Evolutionary conservation across 768 basidiomycete genomes (phyloP).

Genomic region (Boletales sp.): DNA sequence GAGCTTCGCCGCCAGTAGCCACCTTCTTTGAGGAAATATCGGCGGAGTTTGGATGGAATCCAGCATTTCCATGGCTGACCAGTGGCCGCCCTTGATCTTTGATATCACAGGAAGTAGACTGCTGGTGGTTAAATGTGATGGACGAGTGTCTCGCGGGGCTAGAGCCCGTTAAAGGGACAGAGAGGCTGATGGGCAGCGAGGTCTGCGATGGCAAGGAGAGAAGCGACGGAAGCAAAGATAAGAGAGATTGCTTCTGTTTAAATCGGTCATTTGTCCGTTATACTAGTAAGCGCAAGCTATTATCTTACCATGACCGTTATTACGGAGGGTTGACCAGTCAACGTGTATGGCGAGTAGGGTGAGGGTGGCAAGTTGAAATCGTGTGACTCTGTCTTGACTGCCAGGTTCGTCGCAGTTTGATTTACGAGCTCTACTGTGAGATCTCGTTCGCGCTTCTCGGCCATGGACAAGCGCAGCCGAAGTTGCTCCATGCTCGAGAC

Average conservation of each 20-base stretch:
- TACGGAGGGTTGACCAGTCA: conserved; percentile 50
- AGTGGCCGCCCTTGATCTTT: conserved; percentile 56
- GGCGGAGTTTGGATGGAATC: conserved; percentile 49
- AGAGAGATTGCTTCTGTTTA: conserved; percentile 56
- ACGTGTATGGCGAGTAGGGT: conserved; percentile 33
- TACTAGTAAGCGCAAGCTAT: background rate
- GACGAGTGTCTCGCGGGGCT: conserved; percentile 38
- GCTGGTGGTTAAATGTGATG: conserved; percentile 37
- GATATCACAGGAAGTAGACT: conserved; percentile 41
- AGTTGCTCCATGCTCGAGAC: conserved; percentile 64
- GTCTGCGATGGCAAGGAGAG: conserved; percentile 64
- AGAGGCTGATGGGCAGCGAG: conserved; percentile 52
- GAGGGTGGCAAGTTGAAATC: conserved; percentile 50
- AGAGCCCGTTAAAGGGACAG: conserved; percentile 43
- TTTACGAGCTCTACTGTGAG: conserved; percentile 59
- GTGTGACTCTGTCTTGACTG: conserved; percentile 57
- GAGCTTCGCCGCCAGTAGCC: conserved; percentile 29
- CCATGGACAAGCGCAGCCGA: conserved; percentile 58
- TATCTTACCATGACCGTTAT: conserved; percentile 64
- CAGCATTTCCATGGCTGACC: conserved; percentile 29
- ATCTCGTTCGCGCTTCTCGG: conserved; percentile 63
- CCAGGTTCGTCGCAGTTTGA: conserved; percentile 30
- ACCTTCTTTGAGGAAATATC: conserved; percentile 31
- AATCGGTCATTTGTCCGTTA: conserved; percentile 14
- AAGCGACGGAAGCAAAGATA: conserved; percentile 73